Conservation (phyloP, 169 alveolate species). For the Haemoproteus tartakovskyi region DNA sequence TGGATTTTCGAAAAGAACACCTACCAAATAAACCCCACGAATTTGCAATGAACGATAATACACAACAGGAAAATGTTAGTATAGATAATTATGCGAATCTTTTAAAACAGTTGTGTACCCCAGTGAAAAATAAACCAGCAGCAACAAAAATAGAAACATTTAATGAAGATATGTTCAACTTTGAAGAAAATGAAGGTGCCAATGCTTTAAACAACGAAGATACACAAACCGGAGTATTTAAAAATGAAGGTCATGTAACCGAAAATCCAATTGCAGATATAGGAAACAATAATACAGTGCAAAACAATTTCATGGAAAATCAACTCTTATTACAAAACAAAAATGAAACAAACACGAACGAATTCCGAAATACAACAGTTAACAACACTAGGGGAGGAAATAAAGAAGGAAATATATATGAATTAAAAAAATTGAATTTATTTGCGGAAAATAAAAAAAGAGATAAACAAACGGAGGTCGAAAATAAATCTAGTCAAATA, state of each 20-base stretch:
- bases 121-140: constrained; percentile 6
- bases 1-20: no score
- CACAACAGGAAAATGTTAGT: constrained; percentile 7
- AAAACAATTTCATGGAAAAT: neutral
- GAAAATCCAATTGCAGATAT: neutral
- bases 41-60: neutral
- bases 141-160: constrained; percentile 1
- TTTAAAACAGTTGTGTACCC: constrained; percentile 47
- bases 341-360: neutral
- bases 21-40: no score
- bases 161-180: neutral
- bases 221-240: neutral
- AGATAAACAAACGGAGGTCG: neutral
- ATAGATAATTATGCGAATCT: constrained; percentile 52
- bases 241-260: neutral
- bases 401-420: constrained; percentile 2
- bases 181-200: neutral
- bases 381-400: neutral
- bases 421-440: constrained; percentile 11
- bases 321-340: neutral
- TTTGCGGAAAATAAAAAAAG: constrained; percentile 11
- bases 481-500: neutral
- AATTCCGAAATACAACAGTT: neutral
- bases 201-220: neutral
- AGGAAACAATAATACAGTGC: no score